Base-by-base conservation (phyloP, 148 eudicot genomes). In the Dianthus caryophyllus region DNA sequence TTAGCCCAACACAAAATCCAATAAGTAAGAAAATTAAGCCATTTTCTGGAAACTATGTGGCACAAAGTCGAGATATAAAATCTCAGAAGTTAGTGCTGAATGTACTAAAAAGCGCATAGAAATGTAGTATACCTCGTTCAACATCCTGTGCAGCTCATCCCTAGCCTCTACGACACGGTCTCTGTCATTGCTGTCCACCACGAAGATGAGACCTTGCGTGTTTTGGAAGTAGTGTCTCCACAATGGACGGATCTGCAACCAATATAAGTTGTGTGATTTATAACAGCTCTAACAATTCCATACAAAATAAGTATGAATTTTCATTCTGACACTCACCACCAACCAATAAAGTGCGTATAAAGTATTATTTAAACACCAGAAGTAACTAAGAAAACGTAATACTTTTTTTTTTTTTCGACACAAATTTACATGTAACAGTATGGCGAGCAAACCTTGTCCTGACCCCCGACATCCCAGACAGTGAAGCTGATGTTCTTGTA, bases 181-280 rank as follows among this genome's bases (percentile, higher is more conserved):
- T 73, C 91, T 80, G 73, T 87, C 91, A 82, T 87, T 87, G 73
- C 91, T 87, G 77, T 87, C 91, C 70, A 87, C 91, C 76, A 87
- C 91, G 64, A 87, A 87, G 38, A 87, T 87, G 61, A 87, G 83
- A 65, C 91, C 91, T 70, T 87, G 91, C 5, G 91, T 87, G 73
- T 87, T 87, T 68, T 87, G 91, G 82, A 87, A 87, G 76, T 87
- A 87, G 70, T 84, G 88, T 82, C 91, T 87, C 91, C 91, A 87
- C 82, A 87, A 79, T 65, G 91, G 91, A 78, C 91, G 91, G 83
- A 87, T 87, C 91, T 87, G 85, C 59, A 80, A 58, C 46, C 47
- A 13, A 63, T 38, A 39, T 53, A 18, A 11, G 31, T 63, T 61
- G 50, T 26, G 47, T 52, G 38, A 65, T 50, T n/a, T n/a, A n/a